These are phyloP conservation scores for Leccinum huronense DNA, from an alignment of 1,284 basidiomycete genomes.

Conservation along the genomic window DNA sequence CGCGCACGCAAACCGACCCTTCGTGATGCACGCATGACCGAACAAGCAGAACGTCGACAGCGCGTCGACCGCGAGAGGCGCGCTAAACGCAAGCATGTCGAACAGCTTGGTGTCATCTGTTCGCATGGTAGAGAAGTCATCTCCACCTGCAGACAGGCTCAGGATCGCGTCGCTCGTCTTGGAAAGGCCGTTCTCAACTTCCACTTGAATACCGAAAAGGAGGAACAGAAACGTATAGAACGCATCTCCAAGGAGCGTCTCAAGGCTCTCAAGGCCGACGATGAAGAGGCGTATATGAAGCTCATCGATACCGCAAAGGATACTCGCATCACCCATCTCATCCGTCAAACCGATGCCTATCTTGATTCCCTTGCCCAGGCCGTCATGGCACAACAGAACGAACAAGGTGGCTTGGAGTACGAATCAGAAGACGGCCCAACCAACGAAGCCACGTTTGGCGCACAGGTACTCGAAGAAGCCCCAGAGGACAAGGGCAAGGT, in stretches of 20 bases:
- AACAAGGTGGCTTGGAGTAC: conserved; percentile 54
- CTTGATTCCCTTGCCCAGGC: conserved; percentile 95
- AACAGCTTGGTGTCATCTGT: conserved; percentile 89
- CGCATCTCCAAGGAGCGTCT: conserved; percentile 97
- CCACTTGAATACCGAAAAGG: conserved; percentile 91
- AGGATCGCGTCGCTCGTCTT: conserved; percentile 81
- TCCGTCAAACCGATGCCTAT: conserved; percentile 94
- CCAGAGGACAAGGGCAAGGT: conserved; percentile 76
- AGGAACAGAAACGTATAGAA: conserved; percentile 98
- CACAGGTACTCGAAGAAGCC: conserved; percentile 59
- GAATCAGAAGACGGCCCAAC: conserved; percentile 71
- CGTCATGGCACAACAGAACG: conserved; percentile 91
- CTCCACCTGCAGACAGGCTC: conserved; percentile 57
- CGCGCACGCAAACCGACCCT: conserved; percentile 85
- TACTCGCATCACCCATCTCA: conserved; percentile 95
- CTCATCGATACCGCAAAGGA: conserved; percentile 99
- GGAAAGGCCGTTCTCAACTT: conserved; percentile 86
- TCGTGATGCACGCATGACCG: conserved; percentile 88
- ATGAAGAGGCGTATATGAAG: conserved; percentile 99
- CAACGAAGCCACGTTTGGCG: conserved; percentile 89
- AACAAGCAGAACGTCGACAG: conserved; percentile 89
- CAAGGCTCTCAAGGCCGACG: conserved; percentile 95
- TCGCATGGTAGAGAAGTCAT: conserved; percentile 80
- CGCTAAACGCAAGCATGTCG: conserved; percentile 95
- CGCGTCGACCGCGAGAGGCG: conserved; percentile 89